Percentiles rank a stretch among this genome's conserved stretches.
phyloP scores from a whole-genome alignment of 2,329 filamentous ascomycete species.

The Chalaropsis ovoidea region DNA sequence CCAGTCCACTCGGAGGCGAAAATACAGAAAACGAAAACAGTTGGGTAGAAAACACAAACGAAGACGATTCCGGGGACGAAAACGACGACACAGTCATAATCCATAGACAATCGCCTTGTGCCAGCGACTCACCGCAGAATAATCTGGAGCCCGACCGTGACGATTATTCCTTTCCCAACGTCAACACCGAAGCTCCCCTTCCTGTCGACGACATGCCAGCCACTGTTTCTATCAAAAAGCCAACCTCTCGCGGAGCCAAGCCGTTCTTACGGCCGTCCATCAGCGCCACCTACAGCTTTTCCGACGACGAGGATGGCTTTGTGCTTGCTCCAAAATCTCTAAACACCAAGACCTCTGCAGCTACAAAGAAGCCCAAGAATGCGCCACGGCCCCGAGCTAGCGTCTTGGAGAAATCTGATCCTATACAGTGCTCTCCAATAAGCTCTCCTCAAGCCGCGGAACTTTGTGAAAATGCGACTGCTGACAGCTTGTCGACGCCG shows the following conservation, averaged over 20 bases:
- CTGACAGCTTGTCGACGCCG: not conserved
- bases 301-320: conserved; percentile 28
- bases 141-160: not conserved
- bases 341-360: not conserved
- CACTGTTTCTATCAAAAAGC: not conserved
- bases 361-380: conserved; percentile 6
- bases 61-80: conserved; percentile 7
- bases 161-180: not conserved
- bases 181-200: not conserved
- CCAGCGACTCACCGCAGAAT: not conserved
- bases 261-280: conserved; percentile 21
- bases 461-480: not conserved
- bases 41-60: not conserved
- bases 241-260: not conserved
- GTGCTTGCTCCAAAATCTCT: conserved; percentile 1
- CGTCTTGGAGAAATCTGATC: not conserved
- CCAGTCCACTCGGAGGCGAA: not conserved
- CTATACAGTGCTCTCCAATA: not conserved
- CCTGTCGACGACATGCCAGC: not conserved
- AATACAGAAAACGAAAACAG: conserved; percentile 8
- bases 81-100: conserved; percentile 6
- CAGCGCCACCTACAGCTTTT: conserved; percentile 27
- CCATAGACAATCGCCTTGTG: not conserved
- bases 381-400: conserved; percentile 1
- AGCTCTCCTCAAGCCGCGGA: not conserved